A percentile compares a stretch with the other conserved stretches of the same genome.
phyloP scores from a whole-genome alignment of 805 yeast genomes.

The Sungouiella blattae region DNA sequence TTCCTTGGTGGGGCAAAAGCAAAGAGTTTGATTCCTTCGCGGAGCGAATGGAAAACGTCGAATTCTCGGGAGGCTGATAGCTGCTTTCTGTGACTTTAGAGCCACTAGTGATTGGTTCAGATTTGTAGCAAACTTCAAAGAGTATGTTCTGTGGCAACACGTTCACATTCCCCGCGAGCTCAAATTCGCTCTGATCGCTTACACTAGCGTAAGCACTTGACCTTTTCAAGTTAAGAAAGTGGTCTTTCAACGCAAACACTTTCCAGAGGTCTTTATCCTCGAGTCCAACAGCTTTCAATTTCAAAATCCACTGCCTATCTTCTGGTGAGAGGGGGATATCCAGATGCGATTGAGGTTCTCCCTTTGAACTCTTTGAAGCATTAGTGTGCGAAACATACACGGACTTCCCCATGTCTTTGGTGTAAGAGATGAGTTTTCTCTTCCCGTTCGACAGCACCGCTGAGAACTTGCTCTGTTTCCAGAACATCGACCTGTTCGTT shows the following conservation, averaged over 20 bases:
- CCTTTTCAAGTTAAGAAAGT: constrained; percentile 44
- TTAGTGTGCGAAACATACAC: constrained; percentile 26
- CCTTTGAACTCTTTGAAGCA: constrained; percentile 1
- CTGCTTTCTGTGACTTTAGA: constrained; percentile 20
- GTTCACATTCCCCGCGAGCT: constrained; percentile 14
- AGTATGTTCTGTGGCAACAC: constrained; percentile 34
- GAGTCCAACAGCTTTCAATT: constrained; percentile 70
- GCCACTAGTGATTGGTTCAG: constrained; percentile 28
- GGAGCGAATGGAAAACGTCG: constrained; percentile 11
- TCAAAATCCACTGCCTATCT: constrained; percentile 71
- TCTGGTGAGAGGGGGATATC: constrained; percentile 49
- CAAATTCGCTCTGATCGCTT: constrained; percentile 13
- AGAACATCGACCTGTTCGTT: constrained; percentile 63
- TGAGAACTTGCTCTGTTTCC: constrained; percentile 50
- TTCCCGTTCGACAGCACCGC: constrained; percentile 14
- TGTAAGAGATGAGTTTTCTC: constrained; percentile 21
- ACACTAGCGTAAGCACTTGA: constrained; percentile 6
- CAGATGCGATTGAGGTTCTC: constrained; percentile 1
- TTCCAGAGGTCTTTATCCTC: constrained; percentile 79
- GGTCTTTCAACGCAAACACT: constrained; percentile 63
- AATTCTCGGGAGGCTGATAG: constrained; percentile 10
- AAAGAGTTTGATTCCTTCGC: constrained; percentile 21
- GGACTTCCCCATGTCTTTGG: constrained; percentile 35
- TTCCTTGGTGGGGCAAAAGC: constrained; percentile 27
- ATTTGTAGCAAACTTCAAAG: constrained; percentile 34